Conservation (phyloP, 2,329 filamentous ascomycete genomes). For the Stemphylium lycopersici region DNA sequence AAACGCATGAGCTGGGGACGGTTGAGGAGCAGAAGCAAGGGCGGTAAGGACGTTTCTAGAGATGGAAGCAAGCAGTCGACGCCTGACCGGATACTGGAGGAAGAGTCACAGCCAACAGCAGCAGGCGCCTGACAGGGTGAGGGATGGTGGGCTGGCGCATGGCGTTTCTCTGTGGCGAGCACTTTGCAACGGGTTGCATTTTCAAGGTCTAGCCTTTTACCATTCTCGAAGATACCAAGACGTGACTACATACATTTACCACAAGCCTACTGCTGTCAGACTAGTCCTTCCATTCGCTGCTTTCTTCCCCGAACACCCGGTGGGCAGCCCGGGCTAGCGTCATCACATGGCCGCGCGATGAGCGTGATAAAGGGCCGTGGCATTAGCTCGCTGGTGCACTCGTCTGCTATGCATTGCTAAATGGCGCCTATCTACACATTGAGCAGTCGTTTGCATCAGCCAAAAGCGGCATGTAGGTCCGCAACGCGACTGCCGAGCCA, state of each 20-base stretch:
- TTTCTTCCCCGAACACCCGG: not conserved
- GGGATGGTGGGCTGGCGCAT: not conserved
- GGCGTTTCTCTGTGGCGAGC: not conserved
- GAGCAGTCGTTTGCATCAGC: slow-evolving; percentile 16
- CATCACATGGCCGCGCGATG: not conserved
- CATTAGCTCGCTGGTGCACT: not conserved
- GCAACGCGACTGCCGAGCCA: slow-evolving; percentile 11
- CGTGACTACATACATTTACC: not conserved
- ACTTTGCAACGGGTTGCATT: not conserved
- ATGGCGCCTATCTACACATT: slow-evolving; percentile 10
- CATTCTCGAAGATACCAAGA: slow-evolving; percentile 5
- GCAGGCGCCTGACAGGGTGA: slow-evolving; percentile 13
- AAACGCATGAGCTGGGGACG: slow-evolving; percentile 40
- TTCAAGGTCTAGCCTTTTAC: not conserved
- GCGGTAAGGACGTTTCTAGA: slow-evolving; percentile 19
- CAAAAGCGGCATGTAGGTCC: slow-evolving; percentile 28
- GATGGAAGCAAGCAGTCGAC: slow-evolving; percentile 23
- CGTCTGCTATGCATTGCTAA: slow-evolving; percentile 3
- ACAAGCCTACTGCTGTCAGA: too few species aligned
- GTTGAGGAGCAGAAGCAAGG: slow-evolving; percentile 34
- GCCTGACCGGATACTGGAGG: slow-evolving; percentile 30
- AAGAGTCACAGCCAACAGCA: slow-evolving; percentile 19
- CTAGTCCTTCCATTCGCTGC: not conserved
- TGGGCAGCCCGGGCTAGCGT: not conserved
- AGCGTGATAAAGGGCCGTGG: not conserved